These are phyloP conservation scores for Penicillium diatomitis DNA, from an alignment of 495 filamentous ascomycete species.

Conservation along the genomic window DNA sequence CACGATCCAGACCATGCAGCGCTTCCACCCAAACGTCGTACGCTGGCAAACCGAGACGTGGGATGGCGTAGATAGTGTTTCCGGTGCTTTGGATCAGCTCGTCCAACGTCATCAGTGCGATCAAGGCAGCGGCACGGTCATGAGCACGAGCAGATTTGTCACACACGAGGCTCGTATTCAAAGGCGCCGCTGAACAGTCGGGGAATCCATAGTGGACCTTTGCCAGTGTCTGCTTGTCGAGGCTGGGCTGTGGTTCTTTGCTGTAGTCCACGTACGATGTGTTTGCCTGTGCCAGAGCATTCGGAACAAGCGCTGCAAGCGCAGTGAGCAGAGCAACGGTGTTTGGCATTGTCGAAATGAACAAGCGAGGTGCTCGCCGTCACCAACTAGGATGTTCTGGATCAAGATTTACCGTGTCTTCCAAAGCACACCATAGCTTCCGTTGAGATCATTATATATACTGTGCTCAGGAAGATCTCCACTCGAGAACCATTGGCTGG, in stretches of 20 bases:
- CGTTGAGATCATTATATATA: no score
- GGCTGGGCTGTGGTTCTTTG: constrained; percentile 20
- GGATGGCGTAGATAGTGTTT: constrained; percentile 45
- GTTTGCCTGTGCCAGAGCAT: constrained; percentile 19
- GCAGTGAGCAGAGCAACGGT: constrained; percentile 10
- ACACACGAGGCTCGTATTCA: constrained; percentile 36
- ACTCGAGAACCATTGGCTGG: neutral
- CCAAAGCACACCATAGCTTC: no score
- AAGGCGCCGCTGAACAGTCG: constrained; percentile 23
- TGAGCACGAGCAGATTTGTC: constrained; percentile 33
- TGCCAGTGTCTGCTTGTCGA: constrained; percentile 17
- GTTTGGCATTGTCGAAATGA: constrained; percentile 6
- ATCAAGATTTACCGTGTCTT: neutral
- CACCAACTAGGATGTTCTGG: neutral
- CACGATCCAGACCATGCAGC: constrained; percentile 50
- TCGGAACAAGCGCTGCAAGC: constrained; percentile 22
- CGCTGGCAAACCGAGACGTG: constrained; percentile 45
- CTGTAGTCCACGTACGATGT: constrained; percentile 24
- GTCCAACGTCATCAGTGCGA: constrained; percentile 38
- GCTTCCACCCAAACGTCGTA: constrained; percentile 44
- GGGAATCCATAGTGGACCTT: constrained; percentile 22
- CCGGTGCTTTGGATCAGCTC: constrained; percentile 52
- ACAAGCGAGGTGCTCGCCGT: neutral
- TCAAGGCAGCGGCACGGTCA: constrained; percentile 36
- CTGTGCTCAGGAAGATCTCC: no score